These are phyloP conservation scores for Scutellaria baicalensis DNA, from an alignment of 257 asterid species.

Conservation along the genomic window DNA sequence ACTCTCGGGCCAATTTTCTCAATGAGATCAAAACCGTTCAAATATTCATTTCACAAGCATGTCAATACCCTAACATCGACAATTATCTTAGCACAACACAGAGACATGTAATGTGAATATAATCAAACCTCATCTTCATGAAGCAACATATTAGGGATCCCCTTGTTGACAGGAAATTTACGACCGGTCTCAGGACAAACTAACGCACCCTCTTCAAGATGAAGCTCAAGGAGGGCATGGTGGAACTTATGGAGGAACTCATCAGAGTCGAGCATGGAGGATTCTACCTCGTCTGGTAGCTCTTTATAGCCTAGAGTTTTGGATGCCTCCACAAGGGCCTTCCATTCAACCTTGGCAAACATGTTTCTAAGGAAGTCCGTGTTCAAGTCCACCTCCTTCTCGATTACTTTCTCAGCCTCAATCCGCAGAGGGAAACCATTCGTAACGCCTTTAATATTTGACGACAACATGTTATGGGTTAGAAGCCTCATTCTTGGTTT, in stretches of 20 bases:
- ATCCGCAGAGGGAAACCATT: constrained; percentile 68
- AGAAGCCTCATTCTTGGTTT: constrained; percentile 61
- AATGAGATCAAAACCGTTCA: neutral
- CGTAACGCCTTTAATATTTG: constrained; percentile 75
- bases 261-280: constrained; percentile 71
- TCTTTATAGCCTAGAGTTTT: constrained; percentile 65
- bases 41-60: neutral
- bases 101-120: neutral
- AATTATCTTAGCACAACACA: constrained; percentile 7
- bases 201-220: constrained; percentile 82
- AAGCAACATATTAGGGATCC: constrained; percentile 91
- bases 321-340: constrained; percentile 68
- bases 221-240: constrained; percentile 89
- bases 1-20: neutral
- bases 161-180: constrained; percentile 76
- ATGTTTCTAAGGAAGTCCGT: constrained; percentile 67
- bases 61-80: constrained; percentile 12
- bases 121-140: constrained; percentile 86
- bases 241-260: constrained; percentile 75
- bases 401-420: constrained; percentile 56
- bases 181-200: constrained; percentile 89
- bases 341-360: constrained; percentile 74
- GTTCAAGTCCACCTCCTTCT: constrained; percentile 59
- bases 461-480: constrained; percentile 85
- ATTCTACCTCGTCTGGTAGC: constrained; percentile 55